Evolutionary conservation across 2,329 filamentous ascomycete species (phyloP).

Genomic region (Nemania serpens): DNA sequence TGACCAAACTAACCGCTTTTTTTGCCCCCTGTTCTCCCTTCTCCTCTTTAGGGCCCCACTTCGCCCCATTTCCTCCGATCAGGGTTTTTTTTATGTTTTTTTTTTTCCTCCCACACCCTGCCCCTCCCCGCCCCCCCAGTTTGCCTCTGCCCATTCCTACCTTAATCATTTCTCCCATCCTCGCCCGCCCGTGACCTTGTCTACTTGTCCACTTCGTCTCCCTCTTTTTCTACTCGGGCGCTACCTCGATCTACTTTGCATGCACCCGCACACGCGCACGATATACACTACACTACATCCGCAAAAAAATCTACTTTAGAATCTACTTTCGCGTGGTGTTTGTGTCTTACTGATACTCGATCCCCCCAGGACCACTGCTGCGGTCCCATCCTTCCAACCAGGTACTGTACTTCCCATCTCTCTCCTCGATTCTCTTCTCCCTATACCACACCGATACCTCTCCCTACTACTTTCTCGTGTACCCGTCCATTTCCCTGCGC

Average conservation of each 20-base stretch:
- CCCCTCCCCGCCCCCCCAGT: conserved; percentile 14
- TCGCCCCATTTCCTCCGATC: conserved; percentile 7
- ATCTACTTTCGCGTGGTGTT: conserved; percentile 15
- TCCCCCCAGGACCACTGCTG: conserved; percentile 7
- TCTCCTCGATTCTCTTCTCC: conserved; percentile 16
- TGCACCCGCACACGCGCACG: conserved; percentile 28
- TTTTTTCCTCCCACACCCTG: conserved; percentile 6
- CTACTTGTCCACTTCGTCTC: conserved; percentile 32
- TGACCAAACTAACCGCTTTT: conserved; percentile 12
- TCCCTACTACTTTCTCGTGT: conserved; percentile 9
- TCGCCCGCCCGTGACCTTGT: conserved; percentile 28
- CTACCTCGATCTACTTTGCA: conserved; percentile 34
- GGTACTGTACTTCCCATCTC: conserved; percentile 20
- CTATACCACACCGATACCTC: background rate
- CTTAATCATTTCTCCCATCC: conserved; percentile 25
- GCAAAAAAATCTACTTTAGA: conserved; percentile 13
- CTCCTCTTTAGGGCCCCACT: conserved; percentile 1
- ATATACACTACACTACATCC: conserved; percentile 19
- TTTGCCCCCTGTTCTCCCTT: conserved; percentile 2
- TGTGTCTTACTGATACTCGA: conserved; percentile 24
- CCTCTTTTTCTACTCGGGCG: conserved; percentile 26
- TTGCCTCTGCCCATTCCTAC: conserved; percentile 22
- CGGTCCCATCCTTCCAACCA: conserved; percentile 17
- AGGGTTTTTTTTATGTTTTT: conserved; percentile 8
- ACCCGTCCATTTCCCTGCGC: conserved; percentile 22